A percentile compares a stretch with the other conserved stretches of the same genome.
phyloP scores from a whole-genome alignment of 2,329 filamentous ascomycete genomes.

The Penicillium sp. region DNA sequence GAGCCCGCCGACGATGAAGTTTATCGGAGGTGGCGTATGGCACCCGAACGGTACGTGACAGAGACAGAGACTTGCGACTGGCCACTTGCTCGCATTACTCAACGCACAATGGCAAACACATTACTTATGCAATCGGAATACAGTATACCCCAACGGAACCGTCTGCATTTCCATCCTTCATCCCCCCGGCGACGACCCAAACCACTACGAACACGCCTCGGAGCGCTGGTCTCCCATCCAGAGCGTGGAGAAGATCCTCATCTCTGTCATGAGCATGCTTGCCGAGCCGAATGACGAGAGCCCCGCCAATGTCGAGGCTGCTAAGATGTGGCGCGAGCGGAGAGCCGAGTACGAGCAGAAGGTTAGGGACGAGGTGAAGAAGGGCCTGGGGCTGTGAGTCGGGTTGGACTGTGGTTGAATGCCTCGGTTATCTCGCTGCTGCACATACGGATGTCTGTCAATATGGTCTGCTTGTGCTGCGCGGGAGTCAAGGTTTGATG shows the following conservation, averaged over 20 bases:
- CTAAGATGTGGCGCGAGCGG: slow-evolving; percentile 88
- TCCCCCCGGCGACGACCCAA: slow-evolving; percentile 90
- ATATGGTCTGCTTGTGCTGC: background rate
- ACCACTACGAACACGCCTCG: slow-evolving; percentile 92
- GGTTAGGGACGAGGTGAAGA: slow-evolving; percentile 72
- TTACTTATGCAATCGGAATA: background rate
- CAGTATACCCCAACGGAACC: slow-evolving; percentile 82
- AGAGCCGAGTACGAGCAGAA: slow-evolving; percentile 74
- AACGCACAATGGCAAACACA: background rate
- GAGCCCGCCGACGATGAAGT: slow-evolving; percentile 90
- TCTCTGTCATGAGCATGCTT: slow-evolving; percentile 96
- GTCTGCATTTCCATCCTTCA: slow-evolving; percentile 99
- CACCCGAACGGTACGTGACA: slow-evolving; percentile 74
- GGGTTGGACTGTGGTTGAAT: background rate
- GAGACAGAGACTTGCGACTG: slow-evolving; percentile 20
- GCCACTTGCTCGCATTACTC: background rate
- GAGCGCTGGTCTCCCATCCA: slow-evolving; percentile 96
- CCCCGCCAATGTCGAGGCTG: slow-evolving; percentile 90
- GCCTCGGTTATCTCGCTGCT: slow-evolving; percentile 1
- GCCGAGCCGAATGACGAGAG: slow-evolving; percentile 95
- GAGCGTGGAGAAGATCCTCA: slow-evolving; percentile 93
- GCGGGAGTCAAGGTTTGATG: slow-evolving; percentile 13
- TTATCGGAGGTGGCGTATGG: slow-evolving; percentile 77
- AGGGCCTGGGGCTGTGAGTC: slow-evolving; percentile 62
- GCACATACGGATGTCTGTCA: background rate